Evolutionary conservation across 78 protist genomes (phyloP).

Genomic region (Emiliania huxleyi): DNA sequence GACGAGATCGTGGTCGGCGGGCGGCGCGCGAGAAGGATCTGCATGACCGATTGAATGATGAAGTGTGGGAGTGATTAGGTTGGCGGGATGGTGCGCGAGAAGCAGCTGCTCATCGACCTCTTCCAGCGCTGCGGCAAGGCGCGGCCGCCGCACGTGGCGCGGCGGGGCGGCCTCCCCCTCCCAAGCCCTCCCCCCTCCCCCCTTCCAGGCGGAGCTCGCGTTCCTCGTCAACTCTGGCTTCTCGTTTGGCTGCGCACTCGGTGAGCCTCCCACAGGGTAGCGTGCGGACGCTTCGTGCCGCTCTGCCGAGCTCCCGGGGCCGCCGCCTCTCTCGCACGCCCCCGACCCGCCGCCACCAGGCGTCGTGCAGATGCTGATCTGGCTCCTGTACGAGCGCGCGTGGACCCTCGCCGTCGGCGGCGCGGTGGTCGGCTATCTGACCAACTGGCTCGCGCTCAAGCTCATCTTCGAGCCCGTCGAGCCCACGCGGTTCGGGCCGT

Average conservation of each 20-base stretch:
- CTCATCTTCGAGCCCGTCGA: conserved; percentile 35
- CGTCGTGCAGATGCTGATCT: background rate
- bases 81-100: conserved; percentile 9
- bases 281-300: too few species aligned
- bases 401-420: conserved; percentile 42
- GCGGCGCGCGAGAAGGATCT: too few species aligned
- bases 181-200: too few species aligned
- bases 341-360: too few species aligned
- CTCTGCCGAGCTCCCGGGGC: too few species aligned
- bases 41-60: background rate
- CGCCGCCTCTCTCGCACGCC: too few species aligned
- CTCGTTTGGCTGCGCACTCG: conserved; percentile 1
- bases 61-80: too few species aligned
- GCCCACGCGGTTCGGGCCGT: conserved; percentile 31
- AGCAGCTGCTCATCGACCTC: conserved; percentile 25
- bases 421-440: conserved; percentile 34
- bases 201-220: background rate
- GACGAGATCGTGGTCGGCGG: conserved; percentile 29
- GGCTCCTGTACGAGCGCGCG: background rate
- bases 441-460: conserved; percentile 35
- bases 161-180: too few species aligned
- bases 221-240: conserved; percentile 34
- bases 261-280: too few species aligned
- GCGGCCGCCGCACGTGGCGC: too few species aligned
- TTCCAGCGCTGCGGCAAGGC: conserved; percentile 27